These are phyloP conservation scores for Seminavis robusta DNA, from an alignment of 108 stramenopile species.

Conservation along the genomic window DNA sequence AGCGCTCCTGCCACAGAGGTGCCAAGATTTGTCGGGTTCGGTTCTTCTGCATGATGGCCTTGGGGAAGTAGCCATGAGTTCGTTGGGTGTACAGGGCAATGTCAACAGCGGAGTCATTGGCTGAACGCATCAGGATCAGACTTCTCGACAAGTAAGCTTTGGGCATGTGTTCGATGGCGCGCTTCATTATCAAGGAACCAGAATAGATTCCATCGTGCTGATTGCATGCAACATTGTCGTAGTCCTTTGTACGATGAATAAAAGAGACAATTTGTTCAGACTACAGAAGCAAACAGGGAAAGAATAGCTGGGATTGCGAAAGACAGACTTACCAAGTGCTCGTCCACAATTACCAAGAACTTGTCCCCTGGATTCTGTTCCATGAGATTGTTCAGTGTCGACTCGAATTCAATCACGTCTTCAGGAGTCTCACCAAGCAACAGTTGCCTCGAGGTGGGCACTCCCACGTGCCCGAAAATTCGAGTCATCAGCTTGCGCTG, in stretches of 20 bases:
- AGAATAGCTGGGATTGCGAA: no score
- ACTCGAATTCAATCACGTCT: constrained; percentile 47
- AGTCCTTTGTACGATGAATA: no score
- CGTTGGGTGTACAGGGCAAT: constrained; percentile 32
- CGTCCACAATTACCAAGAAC: constrained; percentile 57
- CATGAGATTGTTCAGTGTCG: constrained; percentile 31
- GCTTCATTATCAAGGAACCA: constrained; percentile 32
- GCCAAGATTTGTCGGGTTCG: constrained; percentile 43
- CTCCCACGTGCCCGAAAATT: constrained; percentile 49
- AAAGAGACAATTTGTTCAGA: no score
- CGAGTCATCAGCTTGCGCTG: constrained; percentile 59
- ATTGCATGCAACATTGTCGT: constrained; percentile 36
- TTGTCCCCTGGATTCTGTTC: constrained; percentile 32
- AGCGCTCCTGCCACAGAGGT: constrained; percentile 36
- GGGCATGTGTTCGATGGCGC: constrained; percentile 3
- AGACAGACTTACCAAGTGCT: no score
- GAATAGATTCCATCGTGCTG: constrained; percentile 34
- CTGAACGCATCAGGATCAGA: constrained; percentile 34
- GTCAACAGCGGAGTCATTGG: constrained; percentile 53
- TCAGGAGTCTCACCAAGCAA: constrained; percentile 44
- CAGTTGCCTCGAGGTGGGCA: constrained; percentile 15
- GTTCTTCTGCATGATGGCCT: constrained; percentile 38
- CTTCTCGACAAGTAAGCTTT: constrained; percentile 12
- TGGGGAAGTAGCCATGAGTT: constrained; percentile 53
- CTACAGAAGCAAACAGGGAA: no score